Evolutionary conservation across 139 green algal genomes (phyloP).

Genomic region (Picochlorum costavermella): DNA sequence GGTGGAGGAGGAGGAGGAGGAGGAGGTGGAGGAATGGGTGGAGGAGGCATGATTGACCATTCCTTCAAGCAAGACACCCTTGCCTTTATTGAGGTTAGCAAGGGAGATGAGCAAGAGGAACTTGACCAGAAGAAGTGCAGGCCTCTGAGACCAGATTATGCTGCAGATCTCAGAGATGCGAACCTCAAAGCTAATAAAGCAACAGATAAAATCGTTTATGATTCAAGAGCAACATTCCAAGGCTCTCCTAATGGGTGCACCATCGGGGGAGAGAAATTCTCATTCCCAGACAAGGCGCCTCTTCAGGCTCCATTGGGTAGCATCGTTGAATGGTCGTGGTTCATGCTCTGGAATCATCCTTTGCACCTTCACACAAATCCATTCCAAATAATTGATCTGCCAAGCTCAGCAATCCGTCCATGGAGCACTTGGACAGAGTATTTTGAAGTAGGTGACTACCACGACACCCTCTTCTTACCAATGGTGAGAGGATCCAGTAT

Average conservation of each 20-base stretch:
- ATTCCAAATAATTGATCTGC: not conserved
- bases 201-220: not conserved
- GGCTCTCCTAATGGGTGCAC: not conserved
- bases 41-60: not conserved
- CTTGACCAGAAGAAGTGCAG: slow-evolving; percentile 4
- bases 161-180: slow-evolving; percentile 2
- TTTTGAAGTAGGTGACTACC: slow-evolving; percentile 2
- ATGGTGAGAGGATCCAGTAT: slow-evolving; percentile 1
- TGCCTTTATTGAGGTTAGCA: not conserved
- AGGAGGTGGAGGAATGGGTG: not conserved
- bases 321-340: not conserved
- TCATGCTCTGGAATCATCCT: not conserved
- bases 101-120: not conserved
- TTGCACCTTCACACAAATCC: slow-evolving; percentile 3
- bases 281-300: not conserved
- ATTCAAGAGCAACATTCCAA: not conserved
- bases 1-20: slow-evolving; percentile 2
- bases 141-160: not conserved
- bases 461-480: slow-evolving; percentile 1
- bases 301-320: not conserved
- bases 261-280: slow-evolving; percentile 2
- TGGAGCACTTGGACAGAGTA: not conserved
- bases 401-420: not conserved
- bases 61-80: slow-evolving; percentile 1
- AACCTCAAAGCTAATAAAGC: not conserved